Evolutionary conservation across 2,329 filamentous ascomycete species (phyloP).

Genomic region (Epichloe sibirici): DNA sequence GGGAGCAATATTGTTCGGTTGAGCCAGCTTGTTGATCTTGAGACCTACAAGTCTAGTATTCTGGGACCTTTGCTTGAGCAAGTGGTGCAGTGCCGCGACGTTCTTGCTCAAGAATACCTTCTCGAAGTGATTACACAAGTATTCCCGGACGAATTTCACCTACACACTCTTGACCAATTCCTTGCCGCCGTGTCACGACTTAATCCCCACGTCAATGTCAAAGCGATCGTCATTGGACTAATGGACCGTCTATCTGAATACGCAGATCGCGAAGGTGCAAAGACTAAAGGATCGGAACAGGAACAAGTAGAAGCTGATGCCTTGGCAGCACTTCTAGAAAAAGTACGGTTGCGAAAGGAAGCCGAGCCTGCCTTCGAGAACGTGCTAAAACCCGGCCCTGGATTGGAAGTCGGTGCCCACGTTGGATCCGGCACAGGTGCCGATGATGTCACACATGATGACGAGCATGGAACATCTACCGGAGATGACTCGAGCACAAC

Average conservation of each 20-base stretch:
- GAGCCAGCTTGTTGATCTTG: conserved; percentile 89
- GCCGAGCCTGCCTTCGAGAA: conserved; percentile 7
- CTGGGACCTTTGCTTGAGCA: conserved; percentile 84
- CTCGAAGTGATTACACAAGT: conserved; percentile 98
- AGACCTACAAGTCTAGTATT: conserved; percentile 86
- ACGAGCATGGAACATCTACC: conserved; percentile 11
- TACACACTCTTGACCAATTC: conserved; percentile 92
- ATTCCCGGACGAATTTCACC: conserved; percentile 95
- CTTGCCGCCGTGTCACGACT: conserved; percentile 84
- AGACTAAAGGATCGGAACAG: conserved; percentile 56
- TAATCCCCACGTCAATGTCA: conserved; percentile 95
- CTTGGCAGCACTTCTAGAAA: conserved; percentile 64
- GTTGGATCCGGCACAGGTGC: conserved; percentile 21
- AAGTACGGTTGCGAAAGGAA: conserved; percentile 57
- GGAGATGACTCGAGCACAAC: conserved; percentile 20
- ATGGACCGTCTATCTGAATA: conserved; percentile 96
- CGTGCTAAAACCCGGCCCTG: conserved; percentile 18
- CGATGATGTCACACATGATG: conserved; percentile 14
- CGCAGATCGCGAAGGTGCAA: conserved; percentile 75
- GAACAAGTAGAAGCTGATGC: conserved; percentile 77
- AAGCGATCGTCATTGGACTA: conserved; percentile 91
- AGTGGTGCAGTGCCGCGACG: conserved; percentile 94
- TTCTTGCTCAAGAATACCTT: conserved; percentile 92
- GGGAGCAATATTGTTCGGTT: conserved; percentile 92
- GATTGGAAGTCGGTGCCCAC: conserved; percentile 19